Evolutionary conservation across 2,329 filamentous ascomycete species (phyloP), one percentile per base, ranked within the genome.

Genomic region (Diaporthe aspalathi): DNA sequence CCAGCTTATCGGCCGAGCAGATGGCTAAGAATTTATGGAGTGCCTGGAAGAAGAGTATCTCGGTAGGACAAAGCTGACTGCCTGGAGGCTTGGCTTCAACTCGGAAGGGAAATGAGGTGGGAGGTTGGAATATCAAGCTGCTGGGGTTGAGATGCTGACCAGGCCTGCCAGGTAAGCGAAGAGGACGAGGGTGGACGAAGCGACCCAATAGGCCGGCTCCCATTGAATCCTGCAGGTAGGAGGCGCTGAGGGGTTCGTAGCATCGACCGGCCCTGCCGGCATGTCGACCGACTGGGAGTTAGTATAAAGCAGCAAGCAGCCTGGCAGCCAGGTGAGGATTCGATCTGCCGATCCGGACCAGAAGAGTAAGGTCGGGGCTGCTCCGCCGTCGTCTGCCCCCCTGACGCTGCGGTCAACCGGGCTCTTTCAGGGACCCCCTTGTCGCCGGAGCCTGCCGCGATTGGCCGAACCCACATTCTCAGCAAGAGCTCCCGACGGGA

Each of bases 221-320:
- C 27, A 29, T 5, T 11, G 14, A 20, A 24, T 20, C 22, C 16
- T 43, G 38, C 22, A 47, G n/a, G 14, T 35, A n/a, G 24, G 32
- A 20, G 29, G 40, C n/a, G n/a, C n/a, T n/a, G 57, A 62, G 40
- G 57, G 35, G 32, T 0, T 35, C 35, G 54, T 57, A 24, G 32
- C 54, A 57, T 63, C 40, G 57, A 20, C 24, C n/a, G n/a, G n/a
- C 32, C 5, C 32, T 9, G 32, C 32, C 27, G 57, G 56, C 56
- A 29, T 45, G 22, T 38, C 56, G 56, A 60, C 54, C 35, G 35
- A 43, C 54, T 60, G 54, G 54, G 54, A 8, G 16, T n/a, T 22
- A 3, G 27, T n/a, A n/a, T n/a, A n/a, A n/a, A n/a, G n/a, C n/a
- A n/a, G n/a, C n/a, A n/a, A n/a, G n/a, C n/a, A n/a, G n/a, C n/a